Conservation (phyloP, 495 filamentous ascomycete species). For the Penicillium psychrofluorescens region DNA sequence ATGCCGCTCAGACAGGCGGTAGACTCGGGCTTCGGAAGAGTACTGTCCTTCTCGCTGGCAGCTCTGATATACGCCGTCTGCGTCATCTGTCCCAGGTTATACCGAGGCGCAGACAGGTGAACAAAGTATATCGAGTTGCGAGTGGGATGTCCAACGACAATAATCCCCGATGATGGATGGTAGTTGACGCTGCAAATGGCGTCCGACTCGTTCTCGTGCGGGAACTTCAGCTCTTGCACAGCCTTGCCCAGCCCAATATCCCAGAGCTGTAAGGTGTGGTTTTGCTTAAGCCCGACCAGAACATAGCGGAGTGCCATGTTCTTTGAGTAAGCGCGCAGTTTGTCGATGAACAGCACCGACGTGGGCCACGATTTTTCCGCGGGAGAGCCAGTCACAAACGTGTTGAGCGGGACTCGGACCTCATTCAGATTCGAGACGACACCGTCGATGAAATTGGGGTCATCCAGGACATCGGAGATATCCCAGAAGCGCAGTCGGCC, state of each 20-base stretch:
- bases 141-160: slow-evolving; percentile 91
- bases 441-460: slow-evolving; percentile 45
- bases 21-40: slow-evolving; percentile 74
- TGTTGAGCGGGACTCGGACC: slow-evolving; percentile 68
- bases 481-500: slow-evolving; percentile 97
- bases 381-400: slow-evolving; percentile 68
- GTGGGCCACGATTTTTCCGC: slow-evolving; percentile 90
- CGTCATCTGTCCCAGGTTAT: slow-evolving; percentile 68
- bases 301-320: slow-evolving; percentile 84
- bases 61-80: slow-evolving; percentile 81
- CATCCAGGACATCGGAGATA: slow-evolving; percentile 64
- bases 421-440: slow-evolving; percentile 49
- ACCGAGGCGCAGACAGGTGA: slow-evolving; percentile 86
- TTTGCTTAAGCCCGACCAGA: slow-evolving; percentile 96
- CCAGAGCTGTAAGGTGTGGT: slow-evolving; percentile 98
- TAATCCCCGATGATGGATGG: slow-evolving; percentile 80
- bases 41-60: slow-evolving; percentile 62
- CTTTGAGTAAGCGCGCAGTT: slow-evolving; percentile 81
- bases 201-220: slow-evolving; percentile 93
- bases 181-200: slow-evolving; percentile 94
- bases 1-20: slow-evolving; percentile 95
- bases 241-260: slow-evolving; percentile 91
- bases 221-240: slow-evolving; percentile 93
- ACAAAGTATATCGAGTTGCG: slow-evolving; percentile 97
- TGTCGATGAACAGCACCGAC: slow-evolving; percentile 91